Base-by-base conservation (phyloP, 2,329 filamentous ascomycete species). In the Calonectria crousiana region DNA sequence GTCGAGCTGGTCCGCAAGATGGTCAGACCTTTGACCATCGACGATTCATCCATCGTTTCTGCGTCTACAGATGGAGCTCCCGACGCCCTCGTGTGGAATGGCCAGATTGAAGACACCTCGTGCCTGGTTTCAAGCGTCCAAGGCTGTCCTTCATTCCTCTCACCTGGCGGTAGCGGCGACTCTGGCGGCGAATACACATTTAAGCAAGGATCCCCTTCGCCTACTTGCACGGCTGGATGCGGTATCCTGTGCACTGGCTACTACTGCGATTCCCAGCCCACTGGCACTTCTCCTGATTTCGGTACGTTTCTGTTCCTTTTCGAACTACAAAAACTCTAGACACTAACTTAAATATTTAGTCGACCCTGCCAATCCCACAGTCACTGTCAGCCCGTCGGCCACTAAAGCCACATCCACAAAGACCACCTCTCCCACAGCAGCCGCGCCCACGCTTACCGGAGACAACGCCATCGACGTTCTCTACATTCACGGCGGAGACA, bases 221-320 rank as follows among this genome's bases (percentile, higher is more conserved):
- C 65, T 11, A 53, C 65, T 6, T 67, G 47, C 32, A 67, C 65
- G 8, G 65, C 65, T 23, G 49, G 14, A 14, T 67, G 65, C 5
- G 65, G 65, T 41, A 47, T 38, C 10, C 32, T 67, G 14, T 67
- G 65, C 23, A 67, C 47, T 26, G 65, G 65, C 4, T 67, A 53
- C 65, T 67, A 53, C 47, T 67, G 65, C 23, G 49, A 53, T 4
- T 9, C 65, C 20, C 20, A 28, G 14, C 65, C 65, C 9, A 67
- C 65, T 2, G 65, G 65, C 5, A 11, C 32, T 4, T 5, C 65
- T 8, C 65, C 65, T 4, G 65, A 67, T 20, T 67, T 67, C 18
- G 36, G 56, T 62, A 62, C 18, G 34, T n/a, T 16, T 13, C 20
- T 20, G 6, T 41, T 10, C 14, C n/a, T 13, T 14, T 9, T 8